phyloP scores from a whole-genome alignment of 805 yeast species.

The Clavispora fructus region DNA sequence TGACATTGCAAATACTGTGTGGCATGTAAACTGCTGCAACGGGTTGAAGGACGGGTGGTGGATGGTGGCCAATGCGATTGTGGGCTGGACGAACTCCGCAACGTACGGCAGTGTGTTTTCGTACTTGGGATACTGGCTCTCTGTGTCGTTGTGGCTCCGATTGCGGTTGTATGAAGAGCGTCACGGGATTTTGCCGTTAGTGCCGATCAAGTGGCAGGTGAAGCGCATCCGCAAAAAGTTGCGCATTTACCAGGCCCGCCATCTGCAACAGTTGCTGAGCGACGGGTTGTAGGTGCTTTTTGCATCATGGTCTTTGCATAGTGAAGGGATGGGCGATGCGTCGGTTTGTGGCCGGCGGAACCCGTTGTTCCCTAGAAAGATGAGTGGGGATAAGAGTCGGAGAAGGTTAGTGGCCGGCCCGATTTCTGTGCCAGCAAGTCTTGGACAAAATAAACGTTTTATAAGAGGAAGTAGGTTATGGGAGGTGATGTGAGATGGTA shows the following conservation, averaged over 20 bases:
- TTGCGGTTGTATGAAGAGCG: conserved; percentile 31
- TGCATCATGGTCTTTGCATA: neutral
- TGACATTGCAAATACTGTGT: conserved; percentile 34
- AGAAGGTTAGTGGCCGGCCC: no score
- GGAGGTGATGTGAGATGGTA: no score
- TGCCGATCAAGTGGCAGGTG: conserved; percentile 61
- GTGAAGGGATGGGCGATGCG: neutral
- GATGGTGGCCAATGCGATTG: conserved; percentile 42
- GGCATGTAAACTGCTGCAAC: conserved; percentile 46
- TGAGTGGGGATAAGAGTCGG: no score
- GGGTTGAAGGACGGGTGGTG: conserved; percentile 42
- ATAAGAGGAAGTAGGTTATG: no score
- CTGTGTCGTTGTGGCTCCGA: conserved; percentile 27
- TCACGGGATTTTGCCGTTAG: conserved; percentile 31
- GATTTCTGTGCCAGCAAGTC: no score
- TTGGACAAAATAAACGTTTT: no score
- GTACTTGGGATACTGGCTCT: conserved; percentile 35
- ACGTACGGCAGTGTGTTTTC: conserved; percentile 39
- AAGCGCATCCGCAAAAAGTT: conserved; percentile 43
- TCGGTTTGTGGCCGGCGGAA: neutral
- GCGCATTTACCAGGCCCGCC: conserved; percentile 11
- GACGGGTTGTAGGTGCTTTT: neutral
- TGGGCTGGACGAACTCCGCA: conserved; percentile 45
- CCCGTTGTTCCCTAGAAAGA: no score
- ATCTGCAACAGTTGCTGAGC: conserved; percentile 2